Conservation (phyloP, 2,329 filamentous ascomycete species). For the Aspergillus fumigatiaffinis region DNA sequence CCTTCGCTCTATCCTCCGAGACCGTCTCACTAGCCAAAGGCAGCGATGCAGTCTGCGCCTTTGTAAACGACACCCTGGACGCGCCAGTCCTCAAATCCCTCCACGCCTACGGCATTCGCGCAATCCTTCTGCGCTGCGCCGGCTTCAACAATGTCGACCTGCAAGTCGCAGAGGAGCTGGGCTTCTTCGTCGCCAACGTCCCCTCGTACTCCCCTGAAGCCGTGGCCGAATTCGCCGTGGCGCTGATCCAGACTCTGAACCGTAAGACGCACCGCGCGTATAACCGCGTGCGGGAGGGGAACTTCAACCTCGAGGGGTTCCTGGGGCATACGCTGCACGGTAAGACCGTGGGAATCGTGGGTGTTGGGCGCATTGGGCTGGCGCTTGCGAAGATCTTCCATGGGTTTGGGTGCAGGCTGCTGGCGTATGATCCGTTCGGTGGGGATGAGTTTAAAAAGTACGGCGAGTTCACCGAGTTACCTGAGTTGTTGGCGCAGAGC, state of each 20-base stretch:
- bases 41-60: conserved; percentile 60
- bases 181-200: conserved; percentile 62
- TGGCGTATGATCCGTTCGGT: conserved; percentile 59
- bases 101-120: conserved; percentile 49
- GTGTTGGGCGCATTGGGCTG: conserved; percentile 63
- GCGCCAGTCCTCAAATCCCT: conserved; percentile 51
- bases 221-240: conserved; percentile 67
- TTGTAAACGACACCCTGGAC: conserved; percentile 62
- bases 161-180: conserved; percentile 49
- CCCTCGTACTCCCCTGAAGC: conserved; percentile 66
- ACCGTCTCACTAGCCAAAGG: conserved; percentile 54
- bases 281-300: conserved; percentile 64
- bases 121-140: conserved; percentile 63
- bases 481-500: conserved; percentile 51
- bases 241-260: conserved; percentile 63
- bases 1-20: conserved; percentile 53
- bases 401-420: conserved; percentile 61
- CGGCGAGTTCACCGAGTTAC: conserved; percentile 53
- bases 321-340: conserved; percentile 58
- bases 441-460: conserved; percentile 46
- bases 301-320: conserved; percentile 61
- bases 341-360: conserved; percentile 64
- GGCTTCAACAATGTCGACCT: conserved; percentile 67
- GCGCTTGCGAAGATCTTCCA: conserved; percentile 58
- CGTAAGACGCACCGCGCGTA: conserved; percentile 65